These are phyloP conservation scores for Musa acuminata DNA, from an alignment of 176 grass and related monocot species.

Conservation along the genomic window DNA sequence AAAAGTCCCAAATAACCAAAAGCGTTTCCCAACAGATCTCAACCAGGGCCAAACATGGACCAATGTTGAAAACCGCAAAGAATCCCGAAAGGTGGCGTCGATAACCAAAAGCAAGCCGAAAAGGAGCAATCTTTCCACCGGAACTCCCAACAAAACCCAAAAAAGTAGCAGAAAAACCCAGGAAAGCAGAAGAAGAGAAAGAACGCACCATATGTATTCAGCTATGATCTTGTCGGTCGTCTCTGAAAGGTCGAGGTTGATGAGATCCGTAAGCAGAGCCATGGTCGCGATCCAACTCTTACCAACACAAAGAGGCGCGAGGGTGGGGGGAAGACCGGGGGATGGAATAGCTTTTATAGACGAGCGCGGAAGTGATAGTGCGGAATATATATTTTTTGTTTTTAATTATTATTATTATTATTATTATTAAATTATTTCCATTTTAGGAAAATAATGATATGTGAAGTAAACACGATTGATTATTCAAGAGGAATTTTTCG, in stretches of 20 bases:
- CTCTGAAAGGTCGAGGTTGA: constrained; percentile 8
- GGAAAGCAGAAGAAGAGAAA: not conserved
- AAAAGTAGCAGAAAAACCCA: not conserved
- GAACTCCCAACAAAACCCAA: not conserved
- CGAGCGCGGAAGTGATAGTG: no score
- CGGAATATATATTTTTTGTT: no score
- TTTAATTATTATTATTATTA: no score
- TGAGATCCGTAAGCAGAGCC: constrained; percentile 5
- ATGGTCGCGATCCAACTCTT: not conserved
- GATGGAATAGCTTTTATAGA: no score
- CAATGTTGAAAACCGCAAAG: not conserved
- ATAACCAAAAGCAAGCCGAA: not conserved
- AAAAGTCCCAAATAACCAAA: no score
- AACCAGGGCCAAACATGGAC: not conserved
- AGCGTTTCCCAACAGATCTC: not conserved
- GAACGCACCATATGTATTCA: constrained; percentile 7
- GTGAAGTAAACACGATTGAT: no score
- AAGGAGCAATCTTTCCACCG: not conserved
- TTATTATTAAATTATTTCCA: no score
- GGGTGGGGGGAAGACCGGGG: no score
- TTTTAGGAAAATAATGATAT: no score
- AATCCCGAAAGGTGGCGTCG: not conserved
- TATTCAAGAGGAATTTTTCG: no score
- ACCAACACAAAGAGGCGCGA: no score
- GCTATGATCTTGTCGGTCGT: constrained; percentile 6